Base-by-base conservation (phyloP, 768 basidiomycete species). In the Tulasnella sp. region DNA sequence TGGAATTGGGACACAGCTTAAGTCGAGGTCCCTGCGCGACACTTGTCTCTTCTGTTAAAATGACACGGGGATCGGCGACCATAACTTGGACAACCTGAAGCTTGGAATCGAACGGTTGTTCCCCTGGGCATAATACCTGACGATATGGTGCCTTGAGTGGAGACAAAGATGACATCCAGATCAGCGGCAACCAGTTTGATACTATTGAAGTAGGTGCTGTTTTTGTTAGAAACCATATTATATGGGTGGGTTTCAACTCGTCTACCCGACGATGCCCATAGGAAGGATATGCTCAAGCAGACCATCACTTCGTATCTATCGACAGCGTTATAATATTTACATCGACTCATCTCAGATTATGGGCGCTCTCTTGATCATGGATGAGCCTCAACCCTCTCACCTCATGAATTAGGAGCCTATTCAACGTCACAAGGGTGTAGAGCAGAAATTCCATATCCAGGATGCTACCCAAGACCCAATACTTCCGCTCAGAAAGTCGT, bases 21-120 rank as follows among this genome's bases (percentile, higher is more conserved):
- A 42, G 42, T 37, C n/a, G 44, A 42, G 16, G n/a, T 6, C 35
- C 18, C 18, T 55, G 35, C 35, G 35, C 35, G 35, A 55, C 26
- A 29, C 10, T 3, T 55, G 40, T 26, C 42, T 13, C 32, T 26
- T 39, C 42, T 23, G 91, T 80, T 87, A 87, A 69, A 91, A 89
- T 82, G 86, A 86, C 39, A 88, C 93, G 79, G 83, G 93, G 20
- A 93, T 92, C 13, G 89, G 92, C 15, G 93, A 94, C 82, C 91
- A 92, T 82, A 92, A 90, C 83, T 89, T 90, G 79, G 87, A 84
- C 0, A 88, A 90, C 86, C 91, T 94, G 10, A 89, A 92, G 77
- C 83, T 20, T 94, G 88, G 85, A 93, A 92, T 83, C 81, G 7
- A 71, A 85, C 86, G 26, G 89, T 89, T 10, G 80, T 79, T n/a